Evolutionary conservation across 129 eudicot genomes (phyloP).

Genomic region (Helichrysum umbraculigerum): DNA sequence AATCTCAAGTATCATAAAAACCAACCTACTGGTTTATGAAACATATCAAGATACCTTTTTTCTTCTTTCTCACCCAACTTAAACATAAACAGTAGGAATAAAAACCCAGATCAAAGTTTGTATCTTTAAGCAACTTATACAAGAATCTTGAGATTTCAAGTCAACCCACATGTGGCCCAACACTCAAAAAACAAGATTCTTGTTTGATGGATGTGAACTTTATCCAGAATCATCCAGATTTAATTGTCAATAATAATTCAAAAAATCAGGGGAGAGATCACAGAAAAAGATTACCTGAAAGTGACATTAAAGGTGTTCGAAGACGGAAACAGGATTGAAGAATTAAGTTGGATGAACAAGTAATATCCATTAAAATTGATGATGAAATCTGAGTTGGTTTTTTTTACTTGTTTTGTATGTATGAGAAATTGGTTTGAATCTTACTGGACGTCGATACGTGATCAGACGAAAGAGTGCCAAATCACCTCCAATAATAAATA

Average conservation of each 20-base stretch:
- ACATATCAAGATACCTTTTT: neutral
- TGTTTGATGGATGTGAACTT: neutral
- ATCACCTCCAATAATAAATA: neutral
- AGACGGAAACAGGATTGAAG: neutral
- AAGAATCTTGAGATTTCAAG: conserved; percentile 3
- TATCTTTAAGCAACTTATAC: conserved; percentile 10
- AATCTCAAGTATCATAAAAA: conserved; percentile 8
- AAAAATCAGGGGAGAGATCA: conserved; percentile 2
- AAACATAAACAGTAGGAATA: conserved; percentile 15
- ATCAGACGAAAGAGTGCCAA: neutral
- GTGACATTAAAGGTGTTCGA: conserved; percentile 19
- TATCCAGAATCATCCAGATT: too few species aligned
- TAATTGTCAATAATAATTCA: too few species aligned
- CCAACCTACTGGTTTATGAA: neutral
- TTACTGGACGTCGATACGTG: neutral
- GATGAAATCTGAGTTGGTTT: neutral
- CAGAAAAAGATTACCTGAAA: conserved; percentile 18
- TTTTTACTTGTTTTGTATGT: conserved; percentile 9
- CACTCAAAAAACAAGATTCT: neutral
- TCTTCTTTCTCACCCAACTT: neutral
- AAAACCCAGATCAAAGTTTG: conserved; percentile 20
- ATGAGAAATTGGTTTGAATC: conserved; percentile 1
- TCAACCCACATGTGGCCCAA: conserved; percentile 17
- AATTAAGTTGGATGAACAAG: neutral
- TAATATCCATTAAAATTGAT: neutral